Base-by-base conservation (phyloP, 805 yeast genomes). In the Saccharomyces eubayanus region DNA sequence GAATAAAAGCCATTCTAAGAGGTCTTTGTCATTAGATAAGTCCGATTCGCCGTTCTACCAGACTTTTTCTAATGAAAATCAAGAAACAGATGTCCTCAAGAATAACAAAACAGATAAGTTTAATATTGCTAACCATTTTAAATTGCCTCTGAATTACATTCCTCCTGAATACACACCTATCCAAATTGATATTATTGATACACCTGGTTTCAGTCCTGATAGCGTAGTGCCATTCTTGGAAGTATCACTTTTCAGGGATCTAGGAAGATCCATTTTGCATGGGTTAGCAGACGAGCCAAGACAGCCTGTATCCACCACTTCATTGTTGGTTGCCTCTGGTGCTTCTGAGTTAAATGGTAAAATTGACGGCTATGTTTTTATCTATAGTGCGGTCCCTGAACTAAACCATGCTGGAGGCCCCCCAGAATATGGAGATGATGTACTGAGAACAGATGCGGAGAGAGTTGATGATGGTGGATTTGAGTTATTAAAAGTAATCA, bases 221-320 rank as follows among this genome's bases (percentile, higher is more conserved):
- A 81, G 80, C 59, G 77, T 84, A 31, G 87, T 87, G 9, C 95
- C 94, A 0, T 87, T 87, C 62, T 67, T 87, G 46, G 94, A 87
- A 60, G 83, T 84, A 2, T 84, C 90, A 0, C 60, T 87, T 8
- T 84, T 84, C 63, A 74, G 84, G 45, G 76, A 81, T 57, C 66
- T 87, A 45, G 84, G 83, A 48, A 77, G 76, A 49, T 83, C 81
- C 31, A 76, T 82, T 12, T 68, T 87, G 29, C 75, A 76, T 49
- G 85, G 85, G 50, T 69, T 87, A 50, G 87, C 86, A 4, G 74
- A 81, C 56, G 85, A 79, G 57, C 87, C 87, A 8, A 64, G 86
- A 49, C 72, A 74, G 55, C 83, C 84, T 3, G 86, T 81, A 0
- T 75, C 80, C 11, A 83, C 89, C 5, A 82, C 81, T 51, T 87